Evolutionary conservation across 768 basidiomycete genomes (phyloP).

Genomic region (Leccinellum rugosiceps): DNA sequence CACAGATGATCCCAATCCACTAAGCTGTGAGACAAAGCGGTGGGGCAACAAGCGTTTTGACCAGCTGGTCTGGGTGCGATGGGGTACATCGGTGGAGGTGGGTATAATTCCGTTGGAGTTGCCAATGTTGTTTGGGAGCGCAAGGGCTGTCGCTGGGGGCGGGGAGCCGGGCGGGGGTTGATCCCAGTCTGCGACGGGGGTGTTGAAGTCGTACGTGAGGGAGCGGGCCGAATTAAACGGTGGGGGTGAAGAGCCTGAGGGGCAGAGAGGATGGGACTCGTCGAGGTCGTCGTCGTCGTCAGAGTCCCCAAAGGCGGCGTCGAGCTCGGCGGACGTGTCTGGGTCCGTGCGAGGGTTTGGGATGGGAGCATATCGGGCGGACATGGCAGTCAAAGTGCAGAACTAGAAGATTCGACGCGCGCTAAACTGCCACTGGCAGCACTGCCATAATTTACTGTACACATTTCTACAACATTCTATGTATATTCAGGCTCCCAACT

Average conservation of each 20-base stretch:
- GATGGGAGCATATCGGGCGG: constrained; percentile 66
- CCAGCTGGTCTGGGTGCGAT: constrained; percentile 34
- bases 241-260: constrained; percentile 26
- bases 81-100: constrained; percentile 32
- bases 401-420: too few relatives aligned
- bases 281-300: constrained; percentile 57
- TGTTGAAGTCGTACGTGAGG: constrained; percentile 75
- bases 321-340: constrained; percentile 61
- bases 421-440: too few relatives aligned
- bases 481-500: constrained; percentile 8
- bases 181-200: constrained; percentile 61
- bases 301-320: constrained; percentile 82
- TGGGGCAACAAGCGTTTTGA: constrained; percentile 66
- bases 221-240: constrained; percentile 14
- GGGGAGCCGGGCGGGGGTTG: constrained; percentile 84
- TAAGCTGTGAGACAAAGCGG: constrained; percentile 44
- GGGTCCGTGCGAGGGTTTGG: constrained; percentile 53
- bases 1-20: constrained; percentile 38
- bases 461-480: neutral
- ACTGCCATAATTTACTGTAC: neutral
- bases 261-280: constrained; percentile 52
- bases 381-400: constrained; percentile 28
- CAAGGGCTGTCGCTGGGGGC: constrained; percentile 57
- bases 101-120: constrained; percentile 76
- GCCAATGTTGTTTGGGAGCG: constrained; percentile 68